phyloP scores from a whole-genome alignment of 2,329 filamentous ascomycete genomes.

The Epicoccum sorghinum region DNA sequence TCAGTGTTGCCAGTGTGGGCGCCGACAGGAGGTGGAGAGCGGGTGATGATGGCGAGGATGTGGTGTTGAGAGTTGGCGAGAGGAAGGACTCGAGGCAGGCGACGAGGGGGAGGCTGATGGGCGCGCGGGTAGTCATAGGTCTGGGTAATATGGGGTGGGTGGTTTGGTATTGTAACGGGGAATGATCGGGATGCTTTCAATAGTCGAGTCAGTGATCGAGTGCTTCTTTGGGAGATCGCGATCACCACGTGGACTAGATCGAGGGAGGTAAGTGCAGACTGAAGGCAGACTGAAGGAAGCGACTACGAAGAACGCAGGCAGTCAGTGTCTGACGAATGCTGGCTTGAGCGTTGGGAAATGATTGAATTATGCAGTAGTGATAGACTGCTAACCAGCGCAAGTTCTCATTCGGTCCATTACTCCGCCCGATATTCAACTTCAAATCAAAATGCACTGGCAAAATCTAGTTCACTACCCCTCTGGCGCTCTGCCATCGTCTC shows the following conservation, averaged over 20 bases:
- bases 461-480: too few relatives aligned
- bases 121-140: conserved; percentile 3
- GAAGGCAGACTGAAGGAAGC: not conserved
- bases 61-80: conserved; percentile 16
- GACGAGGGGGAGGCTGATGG: conserved; percentile 21
- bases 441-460: too few relatives aligned
- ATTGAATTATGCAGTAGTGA: not conserved
- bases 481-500: too few relatives aligned
- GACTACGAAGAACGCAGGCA: not conserved
- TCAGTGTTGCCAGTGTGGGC: conserved; percentile 29
- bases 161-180: too few relatives aligned
- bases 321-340: not conserved
- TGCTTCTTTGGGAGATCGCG: too few relatives aligned
- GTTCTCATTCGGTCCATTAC: too few relatives aligned
- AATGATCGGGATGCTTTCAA: too few relatives aligned
- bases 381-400: too few relatives aligned
- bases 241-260: not conserved
- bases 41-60: conserved; percentile 10
- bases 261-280: not conserved
- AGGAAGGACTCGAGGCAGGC: conserved; percentile 38
- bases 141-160: not conserved
- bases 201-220: not conserved
- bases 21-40: conserved; percentile 27
- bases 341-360: not conserved
- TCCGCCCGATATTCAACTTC: too few relatives aligned